Evolutionary conservation across 202 grass and related monocot species (phyloP), one percentile per base, ranked within the genome.

Genomic region (Hordeum pubiflorum): DNA sequence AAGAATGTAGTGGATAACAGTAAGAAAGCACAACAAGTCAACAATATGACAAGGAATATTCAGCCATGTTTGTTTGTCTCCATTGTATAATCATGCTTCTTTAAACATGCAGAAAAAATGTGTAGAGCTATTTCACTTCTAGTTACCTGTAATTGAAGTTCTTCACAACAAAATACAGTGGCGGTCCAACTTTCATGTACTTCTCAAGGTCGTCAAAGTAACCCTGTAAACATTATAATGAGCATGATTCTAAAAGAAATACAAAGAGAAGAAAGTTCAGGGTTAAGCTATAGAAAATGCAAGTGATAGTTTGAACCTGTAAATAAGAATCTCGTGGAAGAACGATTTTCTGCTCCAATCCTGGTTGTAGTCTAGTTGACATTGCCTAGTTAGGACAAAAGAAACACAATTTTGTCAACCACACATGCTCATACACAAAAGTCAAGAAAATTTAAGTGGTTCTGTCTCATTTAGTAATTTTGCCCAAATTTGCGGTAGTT

Each of bases 91-190:
- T 58, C 50, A 41, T 20, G 78, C 62, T 63, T 75, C 56, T 54
- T 68, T 38, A 31, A 66, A 81, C 26, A 58, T 60, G 52, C 40
- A 69, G 60, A 57, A 54, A 57, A 58, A 67, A 63, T n/a, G 32
- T 14, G 12, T 21, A 82, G 10, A 17, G 1, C 17, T 60, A 79
- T 43, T 69, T 60, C 48, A 88, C 40, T 86, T 54, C 76, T 71
- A 60, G 18, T 59, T 88, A 94, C 95, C 95, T 98, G 90, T 93
- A 98, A 83, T 94, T 98, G 86, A 94, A 98, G 72, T 94, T 84
- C 82, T 94, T 98, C 29, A 98, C 76, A 60, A 98, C 92, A 89
- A 98, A 98, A 83, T 98, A 98, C 73, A 98, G 63, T 54, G 96
- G 96, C 38, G 96, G 92, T 76, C 96, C 96, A 60, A 98, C 89